These are phyloP conservation scores for Vitis hybrid DNA, from an alignment of 177 flowering plant species.

Conservation along the genomic window DNA sequence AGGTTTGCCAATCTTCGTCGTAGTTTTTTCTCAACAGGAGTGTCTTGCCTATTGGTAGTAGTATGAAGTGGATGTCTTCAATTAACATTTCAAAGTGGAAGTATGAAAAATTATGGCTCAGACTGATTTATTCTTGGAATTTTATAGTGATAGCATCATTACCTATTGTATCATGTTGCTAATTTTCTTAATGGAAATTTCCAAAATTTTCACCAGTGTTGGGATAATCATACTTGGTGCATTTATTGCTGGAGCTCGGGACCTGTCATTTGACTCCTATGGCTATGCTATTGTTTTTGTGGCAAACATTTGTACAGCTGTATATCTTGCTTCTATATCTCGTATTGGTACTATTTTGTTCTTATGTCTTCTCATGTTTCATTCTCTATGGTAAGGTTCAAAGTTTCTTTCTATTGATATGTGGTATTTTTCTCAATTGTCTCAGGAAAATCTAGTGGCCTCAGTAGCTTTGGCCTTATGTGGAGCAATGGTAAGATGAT, in stretches of 20 bases:
- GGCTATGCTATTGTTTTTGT: slow-evolving; percentile 73
- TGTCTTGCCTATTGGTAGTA: too few relatives aligned
- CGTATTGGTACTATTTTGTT: slow-evolving; percentile 63
- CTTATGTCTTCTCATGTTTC: slow-evolving; percentile 2
- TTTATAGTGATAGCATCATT: neutral
- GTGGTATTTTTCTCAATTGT: slow-evolving; percentile 3
- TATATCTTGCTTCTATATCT: slow-evolving; percentile 83
- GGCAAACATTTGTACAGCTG: slow-evolving; percentile 78
- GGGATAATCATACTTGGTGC: slow-evolving; percentile 82
- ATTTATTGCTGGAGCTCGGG: slow-evolving; percentile 82
- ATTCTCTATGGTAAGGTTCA: neutral
- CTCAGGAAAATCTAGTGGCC: slow-evolving; percentile 86
- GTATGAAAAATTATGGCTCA: neutral
- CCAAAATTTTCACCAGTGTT: slow-evolving; percentile 73
- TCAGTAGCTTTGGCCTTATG: slow-evolving; percentile 97
- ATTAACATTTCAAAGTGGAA: neutral
- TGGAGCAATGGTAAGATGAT: slow-evolving; percentile 85
- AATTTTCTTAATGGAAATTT: slow-evolving; percentile 25
- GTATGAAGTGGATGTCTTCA: too few relatives aligned
- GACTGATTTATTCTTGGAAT: neutral
- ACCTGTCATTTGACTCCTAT: slow-evolving; percentile 78
- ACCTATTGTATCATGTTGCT: slow-evolving; percentile 17
- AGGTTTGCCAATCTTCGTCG: too few relatives aligned
- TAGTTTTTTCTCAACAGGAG: too few relatives aligned
- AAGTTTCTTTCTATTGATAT: neutral